phyloP scores from a whole-genome alignment of 108 stramenopile genomes.

The Parietichytrium sp. region DNA sequence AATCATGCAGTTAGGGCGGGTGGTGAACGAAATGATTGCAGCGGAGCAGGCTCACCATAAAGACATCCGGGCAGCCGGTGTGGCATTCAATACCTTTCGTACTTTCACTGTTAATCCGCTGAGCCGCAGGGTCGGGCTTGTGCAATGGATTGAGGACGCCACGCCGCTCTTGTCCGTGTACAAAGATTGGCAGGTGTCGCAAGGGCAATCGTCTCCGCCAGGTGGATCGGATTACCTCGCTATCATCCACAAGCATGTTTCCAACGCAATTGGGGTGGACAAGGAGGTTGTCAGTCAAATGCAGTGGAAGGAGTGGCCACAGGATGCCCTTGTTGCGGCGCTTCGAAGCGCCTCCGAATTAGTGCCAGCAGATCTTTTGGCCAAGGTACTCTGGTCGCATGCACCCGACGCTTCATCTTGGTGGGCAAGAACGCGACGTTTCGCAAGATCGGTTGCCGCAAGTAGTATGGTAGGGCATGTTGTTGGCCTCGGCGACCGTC shows the following conservation, averaged over 20 bases:
- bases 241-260: neutral
- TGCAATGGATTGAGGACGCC: constrained; percentile 45
- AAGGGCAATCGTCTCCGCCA: too few species aligned
- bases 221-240: neutral
- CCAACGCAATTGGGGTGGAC: neutral
- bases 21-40: neutral
- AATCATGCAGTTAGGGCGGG: constrained; percentile 36
- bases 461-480: constrained; percentile 36
- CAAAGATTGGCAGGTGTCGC: too few species aligned
- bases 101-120: constrained; percentile 42
- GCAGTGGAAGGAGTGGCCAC: neutral
- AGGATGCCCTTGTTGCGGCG: neutral
- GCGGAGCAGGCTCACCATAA: too few species aligned
- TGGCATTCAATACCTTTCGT: too few species aligned
- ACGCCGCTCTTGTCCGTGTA: neutral
- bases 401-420: neutral
- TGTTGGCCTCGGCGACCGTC: constrained; percentile 66
- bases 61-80: neutral
- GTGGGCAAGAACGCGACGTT: neutral
- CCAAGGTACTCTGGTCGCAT: neutral
- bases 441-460: neutral
- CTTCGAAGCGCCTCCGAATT: neutral
- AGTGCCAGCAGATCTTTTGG: neutral
- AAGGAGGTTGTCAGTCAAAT: neutral
- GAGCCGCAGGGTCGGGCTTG: neutral